phyloP scores from a whole-genome alignment of 2,329 filamentous ascomycete species.

The Sporothrix euskadiensis region DNA sequence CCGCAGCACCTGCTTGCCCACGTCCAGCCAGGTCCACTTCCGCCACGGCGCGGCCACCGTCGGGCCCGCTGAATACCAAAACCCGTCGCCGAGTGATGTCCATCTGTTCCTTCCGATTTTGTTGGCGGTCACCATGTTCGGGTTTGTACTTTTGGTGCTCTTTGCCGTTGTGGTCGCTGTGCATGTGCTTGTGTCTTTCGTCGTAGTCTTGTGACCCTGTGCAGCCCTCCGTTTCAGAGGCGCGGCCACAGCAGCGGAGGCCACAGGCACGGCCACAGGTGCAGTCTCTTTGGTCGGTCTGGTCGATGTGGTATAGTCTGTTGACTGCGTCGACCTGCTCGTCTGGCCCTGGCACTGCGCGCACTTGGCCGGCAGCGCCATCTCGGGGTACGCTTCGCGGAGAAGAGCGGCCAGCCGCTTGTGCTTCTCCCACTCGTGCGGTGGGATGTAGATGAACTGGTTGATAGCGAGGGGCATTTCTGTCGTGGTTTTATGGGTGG shows the following conservation, averaged over 20 bases:
- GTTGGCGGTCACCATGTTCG: neutral
- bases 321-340: neutral
- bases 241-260: neutral
- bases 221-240: neutral
- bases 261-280: neutral
- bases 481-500: neutral
- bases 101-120: neutral
- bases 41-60: constrained; percentile 14
- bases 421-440: neutral
- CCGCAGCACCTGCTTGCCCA: neutral
- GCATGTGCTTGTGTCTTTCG: neutral
- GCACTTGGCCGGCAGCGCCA: neutral
- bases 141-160: no score
- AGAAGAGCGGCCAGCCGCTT: neutral
- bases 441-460: constrained; percentile 10
- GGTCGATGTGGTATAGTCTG: no score
- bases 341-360: neutral
- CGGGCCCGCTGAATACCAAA: constrained; percentile 26
- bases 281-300: neutral
- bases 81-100: constrained; percentile 11
- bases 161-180: neutral
- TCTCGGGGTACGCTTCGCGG: neutral
- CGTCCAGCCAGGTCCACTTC: constrained; percentile 3
- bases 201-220: neutral
- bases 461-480: neutral